phyloP scores from a whole-genome alignment of 495 filamentous ascomycete genomes.

The Echria macrotheca region DNA sequence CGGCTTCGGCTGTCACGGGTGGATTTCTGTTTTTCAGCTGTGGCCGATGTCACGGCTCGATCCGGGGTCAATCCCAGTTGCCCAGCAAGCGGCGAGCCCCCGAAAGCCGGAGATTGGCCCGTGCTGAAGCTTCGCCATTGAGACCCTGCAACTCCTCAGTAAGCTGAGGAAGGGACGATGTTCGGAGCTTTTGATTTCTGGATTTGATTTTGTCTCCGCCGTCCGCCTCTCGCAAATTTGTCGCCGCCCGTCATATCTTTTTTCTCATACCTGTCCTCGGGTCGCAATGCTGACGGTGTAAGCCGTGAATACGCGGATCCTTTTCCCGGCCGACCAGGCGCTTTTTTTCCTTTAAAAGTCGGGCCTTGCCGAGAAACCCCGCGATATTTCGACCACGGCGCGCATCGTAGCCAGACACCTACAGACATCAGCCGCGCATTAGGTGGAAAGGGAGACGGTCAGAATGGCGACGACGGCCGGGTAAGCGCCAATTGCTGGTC shows the following conservation, averaged over 20 bases:
- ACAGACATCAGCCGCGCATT: neutral
- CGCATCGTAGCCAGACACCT: neutral
- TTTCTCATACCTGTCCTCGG: neutral
- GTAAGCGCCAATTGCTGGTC: constrained; percentile 21
- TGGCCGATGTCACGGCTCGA: too few species aligned
- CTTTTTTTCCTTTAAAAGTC: too few species aligned
- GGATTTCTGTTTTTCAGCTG: too few species aligned
- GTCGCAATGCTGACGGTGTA: constrained; percentile 2
- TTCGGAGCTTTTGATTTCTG: constrained; percentile 5
- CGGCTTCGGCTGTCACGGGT: neutral
- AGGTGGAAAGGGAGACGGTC: too few species aligned
- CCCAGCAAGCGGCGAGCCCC: too few species aligned
- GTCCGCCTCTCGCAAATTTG: too few species aligned
- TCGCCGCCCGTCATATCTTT: too few species aligned
- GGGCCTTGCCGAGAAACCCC: too few species aligned
- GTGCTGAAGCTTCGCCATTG: constrained; percentile 16
- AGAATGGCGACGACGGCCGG: constrained; percentile 48
- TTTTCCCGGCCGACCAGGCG: neutral
- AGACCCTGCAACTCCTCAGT: neutral
- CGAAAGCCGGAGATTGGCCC: constrained; percentile 13
- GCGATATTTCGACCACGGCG: too few species aligned
- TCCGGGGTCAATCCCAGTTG: constrained; percentile 10
- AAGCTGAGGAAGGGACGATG: neutral
- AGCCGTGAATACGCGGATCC: neutral
- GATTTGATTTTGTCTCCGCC: neutral